Evolutionary conservation across 2,329 filamentous ascomycete species (phyloP), one percentile per base, ranked within the genome.

Genomic region (Fonsecaea monophora): DNA sequence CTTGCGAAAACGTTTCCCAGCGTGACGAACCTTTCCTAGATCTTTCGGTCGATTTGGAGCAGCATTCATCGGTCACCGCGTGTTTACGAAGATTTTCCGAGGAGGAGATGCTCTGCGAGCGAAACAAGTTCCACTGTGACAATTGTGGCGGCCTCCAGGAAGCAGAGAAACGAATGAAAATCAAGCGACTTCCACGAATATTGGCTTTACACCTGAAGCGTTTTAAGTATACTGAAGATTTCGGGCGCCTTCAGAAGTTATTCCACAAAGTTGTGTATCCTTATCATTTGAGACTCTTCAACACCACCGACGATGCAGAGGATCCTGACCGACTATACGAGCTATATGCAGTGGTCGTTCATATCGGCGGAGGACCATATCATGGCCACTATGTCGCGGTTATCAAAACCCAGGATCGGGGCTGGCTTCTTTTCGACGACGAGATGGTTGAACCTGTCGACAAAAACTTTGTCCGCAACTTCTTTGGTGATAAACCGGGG

Each of bases 111-210:
- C 85, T 99, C 65, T 98, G 95, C 76, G 95, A 99, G 81, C 87
- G 94, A 68, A 98, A 99, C 82, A 99, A 99, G 77, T 99, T 99
- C 72, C 94, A 99, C 76, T 99, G 95, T 80, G 95, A 99, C 77
- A 94, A 94, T 74, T 99, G 95, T 73, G 95, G 95, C 61, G 95
- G 95, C 2, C 82, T 99, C 63, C 95, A 99, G 79, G 95, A 99
- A 80, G 95, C 95, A 0, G 95, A 99, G 79, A 99, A 98, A 83
- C 88, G 95, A 70, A 99, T 99, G 95, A 99, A 98, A 83, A 94
- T 99, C 73, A 98, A 99, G 82, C 88, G 92, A 61, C 81, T 98
- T 75, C 95, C 95, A 3, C 93, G 92, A 75, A 92, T 99, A 67
- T 81, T 99, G 70, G 94, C 95, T 4, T 82, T 99, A 65, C 95